Evolutionary conservation across 345 rosid genomes (phyloP).

Genomic region (Sonneratia alba): DNA sequence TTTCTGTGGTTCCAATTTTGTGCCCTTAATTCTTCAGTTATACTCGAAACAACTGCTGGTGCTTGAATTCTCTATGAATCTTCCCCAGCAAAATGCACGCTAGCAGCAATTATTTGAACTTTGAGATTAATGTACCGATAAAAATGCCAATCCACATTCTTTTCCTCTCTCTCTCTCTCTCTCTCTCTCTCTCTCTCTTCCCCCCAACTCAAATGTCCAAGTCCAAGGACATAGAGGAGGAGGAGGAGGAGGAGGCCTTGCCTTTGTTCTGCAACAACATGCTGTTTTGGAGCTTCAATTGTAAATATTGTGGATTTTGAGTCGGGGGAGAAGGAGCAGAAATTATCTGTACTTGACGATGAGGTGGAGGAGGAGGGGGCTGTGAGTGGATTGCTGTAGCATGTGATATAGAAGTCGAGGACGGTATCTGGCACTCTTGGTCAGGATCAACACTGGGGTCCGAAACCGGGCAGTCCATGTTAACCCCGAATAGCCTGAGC

Average conservation of each 20-base stretch:
- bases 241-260: slow-evolving; percentile 16
- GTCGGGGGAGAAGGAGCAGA: background rate
- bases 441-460: slow-evolving; percentile 14
- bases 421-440: slow-evolving; percentile 2
- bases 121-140: too few species aligned
- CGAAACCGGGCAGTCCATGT: slow-evolving; percentile 71
- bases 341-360: slow-evolving; percentile 10
- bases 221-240: slow-evolving; percentile 34
- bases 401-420: slow-evolving; percentile 19
- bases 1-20: background rate
- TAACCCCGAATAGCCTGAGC: slow-evolving; percentile 81
- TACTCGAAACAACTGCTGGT: background rate
- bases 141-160: too few species aligned
- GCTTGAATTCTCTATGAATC: background rate
- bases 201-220: slow-evolving; percentile 22
- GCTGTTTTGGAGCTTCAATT: slow-evolving; percentile 33
- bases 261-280: slow-evolving; percentile 13
- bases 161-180: too few species aligned
- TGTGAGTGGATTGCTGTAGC: slow-evolving; percentile 10
- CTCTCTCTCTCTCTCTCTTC: too few species aligned
- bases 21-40: background rate
- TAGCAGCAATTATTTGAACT: too few species aligned
- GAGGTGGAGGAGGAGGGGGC: slow-evolving; percentile 14
- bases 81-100: background rate
- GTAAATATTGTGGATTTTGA: slow-evolving; percentile 17